Base-by-base conservation (phyloP, 495 filamentous ascomycete genomes). In the Bombardia bombarda region DNA sequence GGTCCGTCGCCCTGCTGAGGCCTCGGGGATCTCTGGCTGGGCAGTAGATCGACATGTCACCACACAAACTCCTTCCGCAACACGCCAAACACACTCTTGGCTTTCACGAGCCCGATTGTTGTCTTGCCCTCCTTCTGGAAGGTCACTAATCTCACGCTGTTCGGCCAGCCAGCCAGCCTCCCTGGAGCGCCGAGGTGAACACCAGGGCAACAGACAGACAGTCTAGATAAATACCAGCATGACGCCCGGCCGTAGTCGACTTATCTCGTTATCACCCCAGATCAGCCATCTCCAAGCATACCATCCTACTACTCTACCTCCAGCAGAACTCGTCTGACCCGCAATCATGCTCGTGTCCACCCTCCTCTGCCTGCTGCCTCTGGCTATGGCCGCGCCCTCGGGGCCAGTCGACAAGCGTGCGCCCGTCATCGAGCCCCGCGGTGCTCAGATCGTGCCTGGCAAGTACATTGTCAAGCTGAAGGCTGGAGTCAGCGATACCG, bases 391-490 rank as follows among this genome's bases (percentile, higher is more conserved):
- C 25, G 55, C 55, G 16, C 52, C 55, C 21, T 35, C 55, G 18
- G 17, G 34, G 17, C 17, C 41, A 30, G 12, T 53, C 18, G 44
- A 45, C 17, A 45, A 47, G 46, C 49, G 53, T 3, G 55, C 57
- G 18, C 63, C 66, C 30, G 47, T 67, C 34, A 53, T 67, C 49
- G 44, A 55, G 43, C 58, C 66, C n/a, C 50, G 65, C 36, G 52
- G 47, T 35, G 49, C 47, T 33, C 45, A 58, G 17, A 43, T 70
- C 42, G 47, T 78, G 19, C 58, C 66, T 18, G 63, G 66, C 54
- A 72, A 70, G 50, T 80, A 78, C 61, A 74, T 80, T 35, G 69
- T 80, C 53, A 71, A 75, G 53, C 58, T 79, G 46, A 73, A 75
- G 38, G 65, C 69, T 13, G 62, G 67, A 33, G 48, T 55, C 38